These are phyloP conservation scores for Fusarium sp. DNA, from an alignment of 2,329 filamentous ascomycete genomes.

Conservation along the genomic window DNA sequence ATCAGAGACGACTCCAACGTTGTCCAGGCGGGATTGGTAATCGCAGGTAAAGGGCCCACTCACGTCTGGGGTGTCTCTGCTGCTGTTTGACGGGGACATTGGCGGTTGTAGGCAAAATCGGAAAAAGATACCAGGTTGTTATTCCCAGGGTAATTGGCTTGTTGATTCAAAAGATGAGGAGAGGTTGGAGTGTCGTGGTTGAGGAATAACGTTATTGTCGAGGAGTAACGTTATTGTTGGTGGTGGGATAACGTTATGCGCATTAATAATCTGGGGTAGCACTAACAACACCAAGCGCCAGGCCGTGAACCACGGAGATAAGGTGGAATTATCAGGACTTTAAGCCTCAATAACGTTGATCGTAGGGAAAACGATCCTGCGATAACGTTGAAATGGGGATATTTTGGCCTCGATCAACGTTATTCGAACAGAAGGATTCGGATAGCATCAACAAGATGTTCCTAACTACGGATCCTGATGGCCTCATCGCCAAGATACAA, in stretches of 20 bases:
- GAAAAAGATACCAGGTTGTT: neutral
- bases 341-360: slow-evolving; percentile 10
- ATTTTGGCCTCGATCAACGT: neutral
- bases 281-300: neutral
- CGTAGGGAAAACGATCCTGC: neutral
- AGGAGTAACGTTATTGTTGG: slow-evolving; percentile 18
- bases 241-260: slow-evolving; percentile 27
- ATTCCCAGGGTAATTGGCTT: neutral
- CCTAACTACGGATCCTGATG: neutral
- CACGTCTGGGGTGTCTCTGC: slow-evolving; percentile 23
- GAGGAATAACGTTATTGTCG: slow-evolving; percentile 25
- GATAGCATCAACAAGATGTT: neutral
- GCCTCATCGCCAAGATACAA: neutral
- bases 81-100: slow-evolving; percentile 33
- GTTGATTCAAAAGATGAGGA: neutral
- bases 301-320: neutral
- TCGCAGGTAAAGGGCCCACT: slow-evolving; percentile 20
- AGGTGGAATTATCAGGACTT: neutral
- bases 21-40: slow-evolving; percentile 22
- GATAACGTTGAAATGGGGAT: neutral
- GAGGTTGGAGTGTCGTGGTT: neutral
- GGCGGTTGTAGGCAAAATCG: neutral
- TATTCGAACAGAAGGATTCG: neutral
- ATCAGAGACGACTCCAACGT: neutral
- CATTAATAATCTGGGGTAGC: slow-evolving; percentile 1